A percentile compares a stretch with the other conserved stretches of the same genome.
Evolutionary conservation across 2,329 filamentous ascomycete species (phyloP).

Genomic region (Calonectria pauciramosa): DNA sequence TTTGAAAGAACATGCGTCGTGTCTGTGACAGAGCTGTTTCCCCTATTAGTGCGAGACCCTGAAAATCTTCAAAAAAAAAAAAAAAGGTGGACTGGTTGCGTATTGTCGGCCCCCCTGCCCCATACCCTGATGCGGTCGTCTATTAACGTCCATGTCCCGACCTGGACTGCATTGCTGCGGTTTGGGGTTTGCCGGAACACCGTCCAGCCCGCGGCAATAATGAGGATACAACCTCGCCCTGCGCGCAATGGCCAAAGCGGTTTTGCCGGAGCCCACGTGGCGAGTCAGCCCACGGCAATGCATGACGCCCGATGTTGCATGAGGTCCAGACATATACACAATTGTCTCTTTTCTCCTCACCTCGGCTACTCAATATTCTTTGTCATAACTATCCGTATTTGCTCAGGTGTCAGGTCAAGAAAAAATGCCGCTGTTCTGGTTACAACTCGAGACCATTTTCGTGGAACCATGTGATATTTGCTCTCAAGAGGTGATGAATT

Average conservation of each 20-base stretch:
- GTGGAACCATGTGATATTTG: not conserved
- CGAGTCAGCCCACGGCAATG: conserved; percentile 28
- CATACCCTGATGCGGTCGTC: not conserved
- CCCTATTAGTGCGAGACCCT: not conserved
- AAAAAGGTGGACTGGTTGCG: conserved; percentile 2
- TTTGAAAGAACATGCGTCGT: not conserved
- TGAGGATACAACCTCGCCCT: not conserved
- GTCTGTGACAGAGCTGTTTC: not conserved
- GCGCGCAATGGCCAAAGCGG: not conserved
- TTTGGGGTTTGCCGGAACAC: not conserved
- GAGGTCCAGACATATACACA: not conserved
- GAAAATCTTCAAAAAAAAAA: not conserved
- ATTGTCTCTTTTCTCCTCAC: conserved; percentile 15
- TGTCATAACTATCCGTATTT: not conserved
- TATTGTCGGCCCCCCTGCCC: not conserved
- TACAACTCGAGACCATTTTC: not conserved
- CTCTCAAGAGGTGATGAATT: not conserved
- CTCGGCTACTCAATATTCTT: not conserved
- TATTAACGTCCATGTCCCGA: not conserved
- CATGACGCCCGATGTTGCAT: not conserved
- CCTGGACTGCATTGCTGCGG: not conserved
- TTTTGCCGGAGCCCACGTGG: conserved; percentile 32
- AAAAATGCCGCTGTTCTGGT: not conserved
- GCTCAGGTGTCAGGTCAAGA: not conserved
- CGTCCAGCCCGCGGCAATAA: not conserved